Conservation (phyloP, 2,329 filamentous ascomycete species). For the Ophiocordyceps camponoti-saundersi region DNA sequence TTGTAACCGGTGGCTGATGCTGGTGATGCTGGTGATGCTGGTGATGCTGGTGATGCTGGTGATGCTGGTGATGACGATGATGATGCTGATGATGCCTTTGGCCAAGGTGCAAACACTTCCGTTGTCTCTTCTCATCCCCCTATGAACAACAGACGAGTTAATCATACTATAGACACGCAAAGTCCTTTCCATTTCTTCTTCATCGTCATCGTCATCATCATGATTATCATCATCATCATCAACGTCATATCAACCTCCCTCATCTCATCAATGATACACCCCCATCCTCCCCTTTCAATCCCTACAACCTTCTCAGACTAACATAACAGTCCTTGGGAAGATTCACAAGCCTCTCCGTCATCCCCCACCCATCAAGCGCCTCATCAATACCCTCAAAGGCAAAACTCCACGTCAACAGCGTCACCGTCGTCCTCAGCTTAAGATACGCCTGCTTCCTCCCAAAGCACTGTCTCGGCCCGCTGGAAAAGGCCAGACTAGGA, state of each 20-base stretch:
- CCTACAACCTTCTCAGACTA: slow-evolving; percentile 5
- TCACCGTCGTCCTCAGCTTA: slow-evolving; percentile 17
- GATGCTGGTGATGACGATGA: too few relatives aligned
- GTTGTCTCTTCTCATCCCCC: too few relatives aligned
- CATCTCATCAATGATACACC: background rate
- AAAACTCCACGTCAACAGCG: slow-evolving; percentile 21
- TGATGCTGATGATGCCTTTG: too few relatives aligned
- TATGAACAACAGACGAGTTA: too few relatives aligned
- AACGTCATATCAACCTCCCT: background rate
- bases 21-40: too few relatives aligned
- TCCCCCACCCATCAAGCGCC: slow-evolving; percentile 6
- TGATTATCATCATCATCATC: slow-evolving; percentile 75
- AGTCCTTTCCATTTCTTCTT: too few relatives aligned
- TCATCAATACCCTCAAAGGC: slow-evolving; percentile 8
- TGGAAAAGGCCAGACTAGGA: slow-evolving; percentile 17
- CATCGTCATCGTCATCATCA: slow-evolving; percentile 33
- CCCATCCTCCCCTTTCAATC: background rate
- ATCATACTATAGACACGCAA: too few relatives aligned
- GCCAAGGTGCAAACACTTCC: too few relatives aligned
- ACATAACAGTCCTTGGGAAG: slow-evolving; percentile 11
- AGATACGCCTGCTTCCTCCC: slow-evolving; percentile 19
- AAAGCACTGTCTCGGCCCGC: slow-evolving; percentile 20
- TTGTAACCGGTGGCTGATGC: too few relatives aligned
- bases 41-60: too few relatives aligned
- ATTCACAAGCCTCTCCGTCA: slow-evolving; percentile 9